Evolutionary conservation across 805 yeast genomes (phyloP).

Genomic region (Barnettozyma wickerhamii): DNA sequence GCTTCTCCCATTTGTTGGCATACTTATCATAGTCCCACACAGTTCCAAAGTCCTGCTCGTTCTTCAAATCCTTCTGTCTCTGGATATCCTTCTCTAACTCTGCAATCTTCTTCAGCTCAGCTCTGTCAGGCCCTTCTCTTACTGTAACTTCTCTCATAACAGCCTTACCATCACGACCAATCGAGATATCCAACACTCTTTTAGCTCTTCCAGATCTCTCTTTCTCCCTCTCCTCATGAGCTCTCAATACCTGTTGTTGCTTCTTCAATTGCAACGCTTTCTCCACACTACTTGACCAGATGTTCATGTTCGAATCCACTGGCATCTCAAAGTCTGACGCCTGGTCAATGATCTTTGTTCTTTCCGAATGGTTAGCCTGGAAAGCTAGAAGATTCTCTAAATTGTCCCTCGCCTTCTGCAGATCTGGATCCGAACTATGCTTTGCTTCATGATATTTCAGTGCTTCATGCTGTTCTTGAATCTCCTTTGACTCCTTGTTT

Average conservation of each 20-base stretch:
- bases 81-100: slow-evolving; percentile 28
- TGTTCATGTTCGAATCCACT: slow-evolving; percentile 46
- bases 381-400: slow-evolving; percentile 70
- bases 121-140: slow-evolving; percentile 33
- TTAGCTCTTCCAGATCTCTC: slow-evolving; percentile 70
- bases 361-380: slow-evolving; percentile 82
- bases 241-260: slow-evolving; percentile 73
- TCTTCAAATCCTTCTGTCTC: slow-evolving; percentile 30
- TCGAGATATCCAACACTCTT: slow-evolving; percentile 70
- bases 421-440: slow-evolving; percentile 48
- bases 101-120: slow-evolving; percentile 29
- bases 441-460: slow-evolving; percentile 39
- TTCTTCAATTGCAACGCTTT: slow-evolving; percentile 81
- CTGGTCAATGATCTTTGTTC: slow-evolving; percentile 90
- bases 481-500: slow-evolving; percentile 31
- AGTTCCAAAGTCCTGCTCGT: slow-evolving; percentile 30
- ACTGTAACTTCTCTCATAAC: slow-evolving; percentile 36
- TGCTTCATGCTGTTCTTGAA: slow-evolving; percentile 39
- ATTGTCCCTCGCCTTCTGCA: slow-evolving; percentile 65
- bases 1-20: slow-evolving; percentile 49
- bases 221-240: slow-evolving; percentile 53
- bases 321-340: slow-evolving; percentile 80
- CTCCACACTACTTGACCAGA: slow-evolving; percentile 84
- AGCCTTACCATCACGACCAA: slow-evolving; percentile 75
- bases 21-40: slow-evolving; percentile 64